phyloP scores from a whole-genome alignment of 1,139 yeast species.

The Sugiyamaella castrensis region DNA sequence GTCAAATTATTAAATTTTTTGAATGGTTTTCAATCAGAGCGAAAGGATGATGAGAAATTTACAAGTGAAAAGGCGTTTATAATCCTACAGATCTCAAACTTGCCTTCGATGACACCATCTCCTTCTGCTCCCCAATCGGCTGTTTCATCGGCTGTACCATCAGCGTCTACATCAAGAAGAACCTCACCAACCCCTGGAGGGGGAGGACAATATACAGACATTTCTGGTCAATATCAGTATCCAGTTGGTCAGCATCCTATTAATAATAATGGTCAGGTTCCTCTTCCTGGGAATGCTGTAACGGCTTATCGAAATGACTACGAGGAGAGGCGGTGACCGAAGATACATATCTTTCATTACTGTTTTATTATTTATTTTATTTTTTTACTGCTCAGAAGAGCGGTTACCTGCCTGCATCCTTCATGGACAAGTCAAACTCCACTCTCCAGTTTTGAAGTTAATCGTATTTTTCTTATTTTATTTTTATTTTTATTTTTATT shows the following conservation, averaged over 20 bases:
- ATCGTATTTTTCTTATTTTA: no score
- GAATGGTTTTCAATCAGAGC: conserved; percentile 54
- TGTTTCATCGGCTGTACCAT: conserved; percentile 17
- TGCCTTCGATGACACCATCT: conserved; percentile 35
- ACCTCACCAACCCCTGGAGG: conserved; percentile 17
- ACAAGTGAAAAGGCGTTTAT: conserved; percentile 81
- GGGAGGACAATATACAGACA: not conserved
- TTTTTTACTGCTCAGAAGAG: no score
- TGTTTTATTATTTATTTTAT: no score
- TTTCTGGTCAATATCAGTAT: no score
- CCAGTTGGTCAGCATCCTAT: no score
- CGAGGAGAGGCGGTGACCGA: no score
- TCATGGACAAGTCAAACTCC: no score
- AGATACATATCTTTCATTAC: no score
- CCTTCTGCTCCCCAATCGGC: conserved; percentile 16
- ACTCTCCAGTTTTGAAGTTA: no score
- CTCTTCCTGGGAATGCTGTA: not conserved
- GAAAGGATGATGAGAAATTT: conserved; percentile 64
- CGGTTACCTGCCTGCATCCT: no score
- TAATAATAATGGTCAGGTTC: not conserved
- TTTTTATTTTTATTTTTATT: no score
- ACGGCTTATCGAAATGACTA: no score
- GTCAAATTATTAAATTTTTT: conserved; percentile 70
- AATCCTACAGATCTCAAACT: conserved; percentile 64
- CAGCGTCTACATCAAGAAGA: conserved; percentile 17